These are phyloP conservation scores for Pezicula neosporulosa DNA, from an alignment of 2,329 filamentous ascomycete species.

Conservation along the genomic window DNA sequence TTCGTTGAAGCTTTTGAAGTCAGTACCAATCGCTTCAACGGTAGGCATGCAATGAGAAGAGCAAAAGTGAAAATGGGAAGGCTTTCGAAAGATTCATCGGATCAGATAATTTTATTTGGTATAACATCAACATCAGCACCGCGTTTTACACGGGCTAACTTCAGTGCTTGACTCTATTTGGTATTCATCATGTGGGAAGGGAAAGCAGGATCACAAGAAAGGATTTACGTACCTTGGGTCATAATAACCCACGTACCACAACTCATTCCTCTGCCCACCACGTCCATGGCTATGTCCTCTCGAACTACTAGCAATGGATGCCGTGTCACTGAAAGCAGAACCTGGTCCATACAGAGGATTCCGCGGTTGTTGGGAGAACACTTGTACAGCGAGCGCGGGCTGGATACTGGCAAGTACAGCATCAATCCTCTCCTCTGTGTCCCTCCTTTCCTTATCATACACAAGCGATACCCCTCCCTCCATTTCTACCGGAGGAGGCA, in stretches of 20 bases:
- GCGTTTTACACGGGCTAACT: no score
- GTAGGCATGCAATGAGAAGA: no score
- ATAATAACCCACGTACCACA: conserved; percentile 67
- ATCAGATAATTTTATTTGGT: no score
- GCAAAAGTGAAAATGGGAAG: no score
- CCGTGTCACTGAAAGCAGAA: conserved; percentile 2
- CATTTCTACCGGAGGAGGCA: conserved; percentile 32
- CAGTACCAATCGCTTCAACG: no score
- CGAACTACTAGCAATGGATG: conserved; percentile 12
- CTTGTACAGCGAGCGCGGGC: not conserved
- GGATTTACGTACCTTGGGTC: conserved; percentile 39
- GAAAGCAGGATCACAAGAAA: no score
- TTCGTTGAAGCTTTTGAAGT: conserved; percentile 49
- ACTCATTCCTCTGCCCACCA: conserved; percentile 36
- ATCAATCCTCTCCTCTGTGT: conserved; percentile 24
- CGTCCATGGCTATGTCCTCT: not conserved
- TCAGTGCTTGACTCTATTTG: no score
- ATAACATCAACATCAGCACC: no score
- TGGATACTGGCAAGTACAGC: conserved; percentile 15
- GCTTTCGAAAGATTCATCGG: no score
- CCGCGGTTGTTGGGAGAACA: conserved; percentile 8
- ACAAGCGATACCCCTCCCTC: conserved; percentile 11
- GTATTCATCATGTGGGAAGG: no score
- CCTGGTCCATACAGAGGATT: not conserved
- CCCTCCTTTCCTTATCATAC: conserved; percentile 10